These are phyloP conservation scores for Lanmaoa pseudosensibilis DNA, from an alignment of 768 basidiomycete genomes.

Conservation along the genomic window DNA sequence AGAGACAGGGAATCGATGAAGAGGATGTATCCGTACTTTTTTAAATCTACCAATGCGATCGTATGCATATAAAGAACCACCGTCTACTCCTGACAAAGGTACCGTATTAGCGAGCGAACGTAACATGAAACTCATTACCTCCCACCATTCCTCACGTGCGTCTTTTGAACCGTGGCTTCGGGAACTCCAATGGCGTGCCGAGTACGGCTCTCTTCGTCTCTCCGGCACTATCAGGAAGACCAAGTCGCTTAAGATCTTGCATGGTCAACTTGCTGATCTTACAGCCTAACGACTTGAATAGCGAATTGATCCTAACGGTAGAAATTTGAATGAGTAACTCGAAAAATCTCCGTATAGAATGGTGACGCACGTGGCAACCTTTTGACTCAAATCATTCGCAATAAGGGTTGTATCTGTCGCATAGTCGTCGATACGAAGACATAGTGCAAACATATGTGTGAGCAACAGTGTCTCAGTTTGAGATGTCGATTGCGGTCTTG, in stretches of 20 bases:
- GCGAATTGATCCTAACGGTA: slow-evolving; percentile 50
- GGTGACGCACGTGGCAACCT: slow-evolving; percentile 56
- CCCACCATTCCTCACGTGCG: slow-evolving; percentile 18
- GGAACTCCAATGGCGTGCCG: slow-evolving; percentile 77
- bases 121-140: not conserved
- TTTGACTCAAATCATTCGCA: slow-evolving; percentile 73
- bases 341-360: not conserved
- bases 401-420: slow-evolving; percentile 66
- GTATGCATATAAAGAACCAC: not conserved
- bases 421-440: slow-evolving; percentile 76
- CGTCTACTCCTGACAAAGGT: not conserved
- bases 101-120: not conserved
- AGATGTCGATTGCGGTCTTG: slow-evolving; percentile 56
- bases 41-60: not conserved
- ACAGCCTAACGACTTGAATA: slow-evolving; percentile 84
- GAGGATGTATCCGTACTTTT: not conserved
- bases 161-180: slow-evolving; percentile 51
- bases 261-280: slow-evolving; percentile 56
- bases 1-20: not conserved
- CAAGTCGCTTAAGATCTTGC: slow-evolving; percentile 67
- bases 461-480: slow-evolving; percentile 70
- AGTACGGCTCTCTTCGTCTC: slow-evolving; percentile 73
- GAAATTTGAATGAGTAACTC: slow-evolving; percentile 1
- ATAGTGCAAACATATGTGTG: slow-evolving; percentile 78
- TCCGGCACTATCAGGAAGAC: slow-evolving; percentile 61